Evolutionary conservation across 2,329 filamentous ascomycete species (phyloP).

Genomic region (Magnaporthiopsis rhizophila): DNA sequence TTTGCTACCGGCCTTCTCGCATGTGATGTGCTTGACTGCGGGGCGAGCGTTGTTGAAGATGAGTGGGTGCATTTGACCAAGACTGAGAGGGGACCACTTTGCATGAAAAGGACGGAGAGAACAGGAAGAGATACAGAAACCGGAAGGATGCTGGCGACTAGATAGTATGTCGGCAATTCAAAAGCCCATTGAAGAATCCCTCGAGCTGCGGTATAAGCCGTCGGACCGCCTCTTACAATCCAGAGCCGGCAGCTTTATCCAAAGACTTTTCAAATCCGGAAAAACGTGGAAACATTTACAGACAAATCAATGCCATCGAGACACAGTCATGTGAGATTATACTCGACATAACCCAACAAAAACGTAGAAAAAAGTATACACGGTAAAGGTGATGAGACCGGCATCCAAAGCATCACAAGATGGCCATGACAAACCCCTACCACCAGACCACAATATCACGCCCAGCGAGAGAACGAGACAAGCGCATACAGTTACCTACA

Average conservation of each 20-base stretch:
- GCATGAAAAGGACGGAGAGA: too few relatives aligned
- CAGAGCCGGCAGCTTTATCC: not conserved
- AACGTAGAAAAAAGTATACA: not conserved
- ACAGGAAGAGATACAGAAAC: too few relatives aligned
- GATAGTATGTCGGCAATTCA: too few relatives aligned
- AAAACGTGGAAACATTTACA: not conserved
- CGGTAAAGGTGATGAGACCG: not conserved
- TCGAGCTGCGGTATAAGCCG: too few relatives aligned
- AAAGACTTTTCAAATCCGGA: not conserved
- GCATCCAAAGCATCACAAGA: not conserved
- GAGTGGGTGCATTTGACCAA: too few relatives aligned
- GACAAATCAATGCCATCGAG: not conserved
- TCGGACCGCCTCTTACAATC: not conserved
- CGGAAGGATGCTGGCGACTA: too few relatives aligned
- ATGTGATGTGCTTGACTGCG: too few relatives aligned
- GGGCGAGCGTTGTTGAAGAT: too few relatives aligned
- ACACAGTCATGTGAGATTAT: not conserved
- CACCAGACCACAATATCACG: not conserved
- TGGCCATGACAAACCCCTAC: not conserved
- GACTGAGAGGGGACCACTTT: too few relatives aligned
- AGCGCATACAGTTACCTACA: not conserved
- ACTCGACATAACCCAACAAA: not conserved
- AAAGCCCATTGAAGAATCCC: too few relatives aligned
- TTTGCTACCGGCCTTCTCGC: too few relatives aligned
- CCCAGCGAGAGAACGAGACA: not conserved